Evolutionary conservation across 805 yeast species (phyloP).

Genomic region (Deakozyma indianensis): DNA sequence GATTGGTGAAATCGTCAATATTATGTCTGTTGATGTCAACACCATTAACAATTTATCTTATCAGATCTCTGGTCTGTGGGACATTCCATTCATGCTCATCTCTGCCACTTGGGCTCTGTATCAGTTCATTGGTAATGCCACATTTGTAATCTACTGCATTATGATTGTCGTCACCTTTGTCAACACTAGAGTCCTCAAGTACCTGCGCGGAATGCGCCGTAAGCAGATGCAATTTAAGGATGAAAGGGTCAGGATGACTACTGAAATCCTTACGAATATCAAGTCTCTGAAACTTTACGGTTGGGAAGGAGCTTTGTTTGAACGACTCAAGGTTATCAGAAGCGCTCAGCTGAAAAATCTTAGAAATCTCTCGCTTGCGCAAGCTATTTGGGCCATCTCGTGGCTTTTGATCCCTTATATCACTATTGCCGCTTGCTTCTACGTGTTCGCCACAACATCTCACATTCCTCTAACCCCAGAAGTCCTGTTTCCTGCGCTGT

Average conservation of each 20-base stretch:
- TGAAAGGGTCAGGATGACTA: slow-evolving; percentile 72
- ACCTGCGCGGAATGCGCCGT: slow-evolving; percentile 49
- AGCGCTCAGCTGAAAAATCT: slow-evolving; percentile 70
- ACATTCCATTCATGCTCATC: slow-evolving; percentile 76
- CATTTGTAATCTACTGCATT: slow-evolving; percentile 80
- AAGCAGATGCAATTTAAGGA: slow-evolving; percentile 78
- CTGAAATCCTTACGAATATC: slow-evolving; percentile 77
- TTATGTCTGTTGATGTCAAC: slow-evolving; percentile 87
- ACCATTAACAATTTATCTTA: slow-evolving; percentile 69
- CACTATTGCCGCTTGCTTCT: slow-evolving; percentile 81
- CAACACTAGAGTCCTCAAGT: slow-evolving; percentile 50
- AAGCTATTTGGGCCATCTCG: slow-evolving; percentile 58
- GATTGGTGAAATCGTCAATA: slow-evolving; percentile 84
- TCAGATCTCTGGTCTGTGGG: slow-evolving; percentile 64
- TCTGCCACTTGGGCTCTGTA: slow-evolving; percentile 63
- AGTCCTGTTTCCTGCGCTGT: slow-evolving; percentile 53
- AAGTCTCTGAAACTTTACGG: slow-evolving; percentile 87
- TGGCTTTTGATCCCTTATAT: slow-evolving; percentile 78
- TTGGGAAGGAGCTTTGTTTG: slow-evolving; percentile 83
- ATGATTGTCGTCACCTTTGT: slow-evolving; percentile 65
- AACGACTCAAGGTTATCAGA: slow-evolving; percentile 63
- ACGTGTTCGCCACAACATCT: slow-evolving; percentile 51
- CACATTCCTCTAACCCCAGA: slow-evolving; percentile 68
- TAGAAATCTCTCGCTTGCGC: slow-evolving; percentile 45
- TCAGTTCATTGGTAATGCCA: slow-evolving; percentile 61